Conservation (phyloP, 2,329 filamentous ascomycete species). For the Colletotrichum sp. region DNA sequence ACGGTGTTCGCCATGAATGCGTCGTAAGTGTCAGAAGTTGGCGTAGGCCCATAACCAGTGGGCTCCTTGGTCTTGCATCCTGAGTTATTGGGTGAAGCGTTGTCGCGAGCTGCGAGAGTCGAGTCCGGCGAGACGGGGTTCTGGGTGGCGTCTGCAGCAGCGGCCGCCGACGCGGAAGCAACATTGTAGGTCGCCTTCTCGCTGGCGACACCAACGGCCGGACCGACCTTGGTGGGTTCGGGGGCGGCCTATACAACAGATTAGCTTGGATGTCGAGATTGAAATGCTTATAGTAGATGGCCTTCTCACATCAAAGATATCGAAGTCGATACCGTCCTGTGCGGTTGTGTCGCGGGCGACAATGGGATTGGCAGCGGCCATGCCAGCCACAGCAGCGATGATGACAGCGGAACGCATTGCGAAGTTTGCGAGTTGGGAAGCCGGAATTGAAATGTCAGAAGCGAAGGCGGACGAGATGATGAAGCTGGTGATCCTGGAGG, state of each 20-base stretch:
- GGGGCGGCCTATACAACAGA: not conserved
- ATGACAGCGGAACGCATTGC: slow-evolving; percentile 2
- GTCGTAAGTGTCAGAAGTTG: not conserved
- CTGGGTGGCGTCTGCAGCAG: not conserved
- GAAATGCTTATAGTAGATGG: too few relatives aligned
- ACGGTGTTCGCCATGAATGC: not conserved
- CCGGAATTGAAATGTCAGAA: not conserved
- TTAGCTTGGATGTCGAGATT: not conserved
- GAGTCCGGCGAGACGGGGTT: not conserved
- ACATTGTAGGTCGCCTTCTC: slow-evolving; percentile 3
- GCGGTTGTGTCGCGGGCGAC: not conserved
- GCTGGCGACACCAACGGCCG: not conserved
- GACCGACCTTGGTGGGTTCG: not conserved
- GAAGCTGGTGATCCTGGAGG: not conserved
- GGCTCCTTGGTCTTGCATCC: not conserved
- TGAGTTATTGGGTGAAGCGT: not conserved
- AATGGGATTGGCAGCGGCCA: not conserved
- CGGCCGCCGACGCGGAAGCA: not conserved
- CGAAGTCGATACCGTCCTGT: not conserved
- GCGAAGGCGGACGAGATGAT: not conserved
- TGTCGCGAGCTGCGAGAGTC: not conserved
- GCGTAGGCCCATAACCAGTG: not conserved
- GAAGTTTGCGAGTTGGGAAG: not conserved
- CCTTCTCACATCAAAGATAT: not conserved
- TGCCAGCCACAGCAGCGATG: not conserved